These are phyloP conservation scores for Daedalea quercina DNA, from an alignment of 768 basidiomycete genomes.

Conservation along the genomic window DNA sequence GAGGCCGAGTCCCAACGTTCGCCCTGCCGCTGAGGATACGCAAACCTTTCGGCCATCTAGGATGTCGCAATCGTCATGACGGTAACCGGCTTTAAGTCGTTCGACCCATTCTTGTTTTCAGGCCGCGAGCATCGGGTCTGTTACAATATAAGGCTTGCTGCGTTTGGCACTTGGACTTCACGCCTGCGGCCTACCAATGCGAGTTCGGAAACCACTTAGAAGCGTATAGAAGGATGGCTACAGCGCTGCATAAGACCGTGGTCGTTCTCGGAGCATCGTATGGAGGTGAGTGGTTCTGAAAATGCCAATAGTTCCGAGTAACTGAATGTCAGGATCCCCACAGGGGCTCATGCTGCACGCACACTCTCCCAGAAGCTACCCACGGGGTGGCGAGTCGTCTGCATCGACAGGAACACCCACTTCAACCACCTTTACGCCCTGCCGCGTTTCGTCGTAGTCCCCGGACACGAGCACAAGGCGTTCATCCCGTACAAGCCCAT, in stretches of 20 bases:
- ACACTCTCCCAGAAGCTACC: constrained; percentile 43
- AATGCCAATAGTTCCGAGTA: background rate
- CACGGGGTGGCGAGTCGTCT: constrained; percentile 44
- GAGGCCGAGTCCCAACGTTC: no score
- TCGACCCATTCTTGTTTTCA: no score
- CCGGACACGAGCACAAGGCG: constrained; percentile 60
- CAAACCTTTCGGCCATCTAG: no score
- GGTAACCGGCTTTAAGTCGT: no score
- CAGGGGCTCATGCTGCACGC: constrained; percentile 45
- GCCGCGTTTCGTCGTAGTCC: constrained; percentile 48
- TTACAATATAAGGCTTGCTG: no score
- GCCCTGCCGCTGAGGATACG: no score
- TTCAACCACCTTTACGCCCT: constrained; percentile 43
- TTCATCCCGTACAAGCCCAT: constrained; percentile 54
- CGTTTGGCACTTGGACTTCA: no score
- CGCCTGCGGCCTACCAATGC: no score
- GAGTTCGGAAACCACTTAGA: background rate
- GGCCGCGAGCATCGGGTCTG: no score
- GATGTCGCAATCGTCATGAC: no score
- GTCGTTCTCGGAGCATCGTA: constrained; percentile 51
- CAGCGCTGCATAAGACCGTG: constrained; percentile 29
- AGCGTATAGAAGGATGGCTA: background rate
- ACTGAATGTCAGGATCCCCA: background rate
- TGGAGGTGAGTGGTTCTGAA: constrained; percentile 33
- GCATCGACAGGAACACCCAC: constrained; percentile 56